Conservation (phyloP, 2,329 filamentous ascomycete species). For the Verticillium klebahnii region DNA sequence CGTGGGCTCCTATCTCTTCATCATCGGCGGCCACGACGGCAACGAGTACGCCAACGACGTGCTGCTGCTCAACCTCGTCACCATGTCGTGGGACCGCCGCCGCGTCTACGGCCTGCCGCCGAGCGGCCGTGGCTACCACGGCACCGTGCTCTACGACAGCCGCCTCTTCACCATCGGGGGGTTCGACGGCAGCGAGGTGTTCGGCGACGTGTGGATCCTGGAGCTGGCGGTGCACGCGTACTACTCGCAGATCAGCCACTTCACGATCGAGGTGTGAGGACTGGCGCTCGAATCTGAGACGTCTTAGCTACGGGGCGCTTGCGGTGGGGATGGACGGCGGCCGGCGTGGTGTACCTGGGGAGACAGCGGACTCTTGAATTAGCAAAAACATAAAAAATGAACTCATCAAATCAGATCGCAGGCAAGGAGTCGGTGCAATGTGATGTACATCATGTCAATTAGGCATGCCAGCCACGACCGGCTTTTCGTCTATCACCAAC, state of each 20-base stretch:
- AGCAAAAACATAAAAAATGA: neutral
- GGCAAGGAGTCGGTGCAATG: neutral
- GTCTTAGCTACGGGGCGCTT: no score
- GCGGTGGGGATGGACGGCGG: no score
- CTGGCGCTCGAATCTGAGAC: no score
- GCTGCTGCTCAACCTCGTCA: conserved; percentile 63
- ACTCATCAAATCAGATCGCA: neutral
- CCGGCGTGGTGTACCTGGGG: no score
- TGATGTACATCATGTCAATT: neutral
- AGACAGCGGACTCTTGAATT: neutral
- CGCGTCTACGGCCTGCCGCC: conserved; percentile 60
- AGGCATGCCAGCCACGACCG: neutral
- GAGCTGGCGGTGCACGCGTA: conserved; percentile 68
- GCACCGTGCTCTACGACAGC: conserved; percentile 61
- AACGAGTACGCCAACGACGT: conserved; percentile 67
- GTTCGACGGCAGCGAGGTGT: conserved; percentile 64
- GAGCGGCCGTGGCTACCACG: conserved; percentile 62
- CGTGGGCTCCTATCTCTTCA: conserved; percentile 65
- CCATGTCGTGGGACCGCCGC: conserved; percentile 68
- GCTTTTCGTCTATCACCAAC: neutral
- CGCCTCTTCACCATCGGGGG: conserved; percentile 61
- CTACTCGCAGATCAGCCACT: conserved; percentile 70
- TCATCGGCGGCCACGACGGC: conserved; percentile 66
- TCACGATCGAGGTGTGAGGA: conserved; percentile 58
- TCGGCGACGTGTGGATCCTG: conserved; percentile 62